These are phyloP conservation scores for Debaryomyces castellii DNA, from an alignment of 805 yeast genomes.

Conservation along the genomic window DNA sequence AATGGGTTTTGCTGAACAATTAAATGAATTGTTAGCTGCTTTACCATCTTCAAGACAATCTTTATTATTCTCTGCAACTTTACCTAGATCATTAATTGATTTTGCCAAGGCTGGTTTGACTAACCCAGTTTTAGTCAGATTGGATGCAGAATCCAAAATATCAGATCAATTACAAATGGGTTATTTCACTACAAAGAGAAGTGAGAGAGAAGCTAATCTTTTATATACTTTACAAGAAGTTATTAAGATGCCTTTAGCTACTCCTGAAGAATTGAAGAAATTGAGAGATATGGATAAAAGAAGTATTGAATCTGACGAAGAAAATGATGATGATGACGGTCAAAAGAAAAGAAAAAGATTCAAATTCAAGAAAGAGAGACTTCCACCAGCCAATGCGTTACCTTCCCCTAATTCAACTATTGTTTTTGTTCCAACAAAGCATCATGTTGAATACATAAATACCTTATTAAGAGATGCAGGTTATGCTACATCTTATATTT, in stretches of 20 bases:
- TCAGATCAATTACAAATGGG: constrained; percentile 91
- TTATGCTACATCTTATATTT: constrained; percentile 83
- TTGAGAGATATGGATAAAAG: constrained; percentile 48
- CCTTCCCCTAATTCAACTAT: constrained; percentile 88
- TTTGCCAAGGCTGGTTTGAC: constrained; percentile 96
- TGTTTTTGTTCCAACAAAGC: constrained; percentile 94
- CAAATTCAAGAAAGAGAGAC: constrained; percentile 50
- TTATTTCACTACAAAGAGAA: constrained; percentile 74
- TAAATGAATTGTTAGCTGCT: constrained; percentile 82
- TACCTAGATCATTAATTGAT: constrained; percentile 88
- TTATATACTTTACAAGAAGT: constrained; percentile 76
- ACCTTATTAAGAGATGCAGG: constrained; percentile 72
- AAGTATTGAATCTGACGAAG: constrained; percentile 54
- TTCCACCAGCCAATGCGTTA: constrained; percentile 78
- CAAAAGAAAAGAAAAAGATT: constrained; percentile 36
- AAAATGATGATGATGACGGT: constrained; percentile 42
- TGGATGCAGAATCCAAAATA: constrained; percentile 89
- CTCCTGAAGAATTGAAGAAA: constrained; percentile 62
- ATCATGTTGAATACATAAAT: constrained; percentile 92
- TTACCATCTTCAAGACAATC: constrained; percentile 86
- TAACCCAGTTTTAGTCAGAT: constrained; percentile 87
- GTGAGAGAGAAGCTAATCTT: constrained; percentile 88
- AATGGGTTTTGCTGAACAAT: constrained; percentile 92
- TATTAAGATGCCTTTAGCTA: constrained; percentile 79
- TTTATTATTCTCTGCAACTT: constrained; percentile 87